These are phyloP conservation scores for Rhizopogon rudus DNA, from an alignment of 768 basidiomycete genomes.

Conservation along the genomic window DNA sequence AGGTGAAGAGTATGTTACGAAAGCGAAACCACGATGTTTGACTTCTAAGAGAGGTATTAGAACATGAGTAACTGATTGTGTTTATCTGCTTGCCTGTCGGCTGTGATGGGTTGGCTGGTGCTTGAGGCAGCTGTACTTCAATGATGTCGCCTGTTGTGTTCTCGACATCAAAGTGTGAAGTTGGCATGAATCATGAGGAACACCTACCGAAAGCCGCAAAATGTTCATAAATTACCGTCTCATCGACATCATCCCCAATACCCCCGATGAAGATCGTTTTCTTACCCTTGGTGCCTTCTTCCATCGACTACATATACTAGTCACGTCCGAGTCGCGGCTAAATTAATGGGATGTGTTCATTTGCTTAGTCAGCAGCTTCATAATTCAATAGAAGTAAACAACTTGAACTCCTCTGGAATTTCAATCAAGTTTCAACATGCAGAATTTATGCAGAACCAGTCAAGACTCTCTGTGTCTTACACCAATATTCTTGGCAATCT, in stretches of 20 bases:
- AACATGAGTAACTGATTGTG: conserved; percentile 6
- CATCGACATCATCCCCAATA: conserved; percentile 80
- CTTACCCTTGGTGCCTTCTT: conserved; percentile 80
- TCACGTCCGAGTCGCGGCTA: not conserved
- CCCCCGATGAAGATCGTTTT: conserved; percentile 85
- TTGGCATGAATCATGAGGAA: not conserved
- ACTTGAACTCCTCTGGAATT: not conserved
- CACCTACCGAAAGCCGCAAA: conserved; percentile 85
- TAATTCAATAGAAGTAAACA: not conserved
- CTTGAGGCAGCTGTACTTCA: conserved; percentile 84
- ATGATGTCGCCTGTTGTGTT: conserved; percentile 73
- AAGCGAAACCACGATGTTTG: conserved; percentile 93
- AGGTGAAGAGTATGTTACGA: conserved; percentile 78
- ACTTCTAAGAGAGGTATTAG: conserved; percentile 35
- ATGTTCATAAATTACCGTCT: conserved; percentile 64
- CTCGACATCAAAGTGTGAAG: conserved; percentile 3
- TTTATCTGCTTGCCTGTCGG: conserved; percentile 43
- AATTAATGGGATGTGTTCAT: not conserved
- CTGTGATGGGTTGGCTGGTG: conserved; percentile 62
- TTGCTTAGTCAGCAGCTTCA: not conserved
- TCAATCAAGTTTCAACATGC: no score
- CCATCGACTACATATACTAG: conserved; percentile 38
- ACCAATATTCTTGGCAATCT: no score
- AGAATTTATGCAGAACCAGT: no score
- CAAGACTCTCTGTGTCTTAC: no score